These are phyloP conservation scores for Peribolospora baueri DNA, from an alignment of 768 basidiomycete species.

Conservation along the genomic window DNA sequence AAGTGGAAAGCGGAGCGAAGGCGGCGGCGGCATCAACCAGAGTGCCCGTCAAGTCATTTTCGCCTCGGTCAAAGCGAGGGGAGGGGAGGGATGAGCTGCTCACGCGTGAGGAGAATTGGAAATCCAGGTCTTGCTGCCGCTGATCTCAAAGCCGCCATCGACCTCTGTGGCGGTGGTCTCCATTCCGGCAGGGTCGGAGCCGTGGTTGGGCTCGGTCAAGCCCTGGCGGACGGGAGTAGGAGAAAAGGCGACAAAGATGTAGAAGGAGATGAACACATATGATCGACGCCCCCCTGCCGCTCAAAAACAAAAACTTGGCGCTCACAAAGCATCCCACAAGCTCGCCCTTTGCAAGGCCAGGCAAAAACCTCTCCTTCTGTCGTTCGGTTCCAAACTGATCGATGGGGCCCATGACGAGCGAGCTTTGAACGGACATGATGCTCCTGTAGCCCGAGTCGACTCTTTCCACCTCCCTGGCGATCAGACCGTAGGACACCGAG, in stretches of 20 bases:
- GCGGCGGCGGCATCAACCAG: too few relatives aligned
- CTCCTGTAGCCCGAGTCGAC: constrained; percentile 93
- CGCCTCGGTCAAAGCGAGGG: too few relatives aligned
- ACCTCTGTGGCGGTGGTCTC: constrained; percentile 68
- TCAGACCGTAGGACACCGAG: constrained; percentile 77
- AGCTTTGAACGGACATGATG: constrained; percentile 81
- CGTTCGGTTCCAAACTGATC: constrained; percentile 65
- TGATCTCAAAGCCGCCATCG: constrained; percentile 50
- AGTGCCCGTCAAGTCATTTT: too few relatives aligned
- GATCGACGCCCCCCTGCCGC: neutral
- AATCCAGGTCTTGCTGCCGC: constrained; percentile 95
- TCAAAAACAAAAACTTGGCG: neutral
- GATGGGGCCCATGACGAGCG: constrained; percentile 75
- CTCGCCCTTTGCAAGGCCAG: constrained; percentile 58
- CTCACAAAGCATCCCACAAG: constrained; percentile 71
- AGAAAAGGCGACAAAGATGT: neutral
- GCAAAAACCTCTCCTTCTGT: constrained; percentile 78
- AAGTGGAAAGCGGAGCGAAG: too few relatives aligned
- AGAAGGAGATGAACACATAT: neutral
- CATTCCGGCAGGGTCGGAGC: constrained; percentile 90
- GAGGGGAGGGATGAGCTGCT: too few relatives aligned
- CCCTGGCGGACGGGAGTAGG: constrained; percentile 29
- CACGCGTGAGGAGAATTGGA: constrained; percentile 29
- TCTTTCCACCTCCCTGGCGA: constrained; percentile 79
- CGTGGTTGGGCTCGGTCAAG: constrained; percentile 85